phyloP scores from a whole-genome alignment of 2,329 filamentous ascomycete species.

The Neobulgaria alba region DNA sequence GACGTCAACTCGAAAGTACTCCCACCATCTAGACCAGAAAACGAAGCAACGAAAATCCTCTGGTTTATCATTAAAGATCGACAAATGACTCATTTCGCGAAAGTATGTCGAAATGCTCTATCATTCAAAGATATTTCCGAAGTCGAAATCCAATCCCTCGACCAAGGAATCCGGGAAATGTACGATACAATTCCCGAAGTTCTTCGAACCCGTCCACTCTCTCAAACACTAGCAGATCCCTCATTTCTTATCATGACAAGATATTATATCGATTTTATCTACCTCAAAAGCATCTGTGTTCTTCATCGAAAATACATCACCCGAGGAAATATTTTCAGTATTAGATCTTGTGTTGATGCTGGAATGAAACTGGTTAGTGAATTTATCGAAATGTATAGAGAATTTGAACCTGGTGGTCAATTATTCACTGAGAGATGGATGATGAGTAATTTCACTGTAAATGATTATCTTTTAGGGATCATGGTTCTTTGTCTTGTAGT shows the following conservation, averaged over 20 bases:
- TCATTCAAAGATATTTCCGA: conserved; percentile 21
- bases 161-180: conserved; percentile 19
- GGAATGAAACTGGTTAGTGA: conserved; percentile 15
- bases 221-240: conserved; percentile 17
- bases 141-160: conserved; percentile 14
- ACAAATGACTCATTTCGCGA: conserved; percentile 23
- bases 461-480: conserved; percentile 24
- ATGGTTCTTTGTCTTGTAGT: conserved; percentile 22
- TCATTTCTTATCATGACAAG: conserved; percentile 21
- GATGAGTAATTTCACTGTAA: conserved; percentile 21
- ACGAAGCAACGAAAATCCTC: conserved; percentile 20
- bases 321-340: conserved; percentile 14
- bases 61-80: conserved; percentile 29
- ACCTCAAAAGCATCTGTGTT: conserved; percentile 23
- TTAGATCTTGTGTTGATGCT: conserved; percentile 16
- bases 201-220: conserved; percentile 16
- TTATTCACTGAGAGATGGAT: conserved; percentile 22
- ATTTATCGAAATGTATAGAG: conserved; percentile 22
- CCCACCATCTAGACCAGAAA: conserved; percentile 18
- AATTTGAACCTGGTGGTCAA: conserved; percentile 21
- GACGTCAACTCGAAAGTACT: conserved; percentile 18
- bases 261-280: conserved; percentile 20
- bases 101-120: conserved; percentile 25
- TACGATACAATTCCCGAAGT: conserved; percentile 13
- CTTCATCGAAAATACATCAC: conserved; percentile 26